Percentiles rank a stretch among this genome's conserved stretches.
Evolutionary conservation across 768 basidiomycete genomes (phyloP).

Genomic region (Hygrocybe coccinea): DNA sequence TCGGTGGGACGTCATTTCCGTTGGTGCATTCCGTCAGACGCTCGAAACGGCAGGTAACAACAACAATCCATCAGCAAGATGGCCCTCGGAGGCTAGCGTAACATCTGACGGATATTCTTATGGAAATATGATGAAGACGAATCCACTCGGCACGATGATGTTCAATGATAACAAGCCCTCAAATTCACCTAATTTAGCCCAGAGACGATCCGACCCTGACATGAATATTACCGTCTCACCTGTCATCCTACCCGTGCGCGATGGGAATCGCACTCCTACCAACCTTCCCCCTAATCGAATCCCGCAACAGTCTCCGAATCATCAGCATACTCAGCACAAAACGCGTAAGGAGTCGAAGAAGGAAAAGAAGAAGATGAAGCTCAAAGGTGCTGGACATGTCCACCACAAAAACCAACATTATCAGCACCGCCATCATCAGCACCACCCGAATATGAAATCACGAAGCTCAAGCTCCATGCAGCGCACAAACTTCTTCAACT

Average conservation of each 20-base stretch:
- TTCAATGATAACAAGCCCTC: conserved; percentile 39
- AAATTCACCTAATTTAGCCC: conserved; percentile 21
- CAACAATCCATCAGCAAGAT: conserved; percentile 21
- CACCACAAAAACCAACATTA: conserved; percentile 43
- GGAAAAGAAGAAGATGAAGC: conserved; percentile 61
- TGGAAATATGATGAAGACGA: conserved; percentile 49
- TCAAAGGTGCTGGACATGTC: conserved; percentile 46
- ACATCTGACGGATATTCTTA: conserved; percentile 34
- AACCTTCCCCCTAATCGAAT: conserved; percentile 29
- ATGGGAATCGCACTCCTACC: conserved; percentile 54
- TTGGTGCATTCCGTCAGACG: conserved; percentile 67
- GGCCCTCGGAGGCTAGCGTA: conserved; percentile 34
- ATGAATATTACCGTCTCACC: conserved; percentile 45
- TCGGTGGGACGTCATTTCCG: conserved; percentile 72
- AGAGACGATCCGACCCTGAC: conserved; percentile 25
- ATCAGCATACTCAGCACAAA: conserved; percentile 34
- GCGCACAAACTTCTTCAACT: conserved; percentile 34
- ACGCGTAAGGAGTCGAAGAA: conserved; percentile 58
- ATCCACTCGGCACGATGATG: conserved; percentile 53
- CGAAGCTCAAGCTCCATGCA: conserved; percentile 54
- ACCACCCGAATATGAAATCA: conserved; percentile 61
- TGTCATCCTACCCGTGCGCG: conserved; percentile 44
- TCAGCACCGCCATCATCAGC: conserved; percentile 52
- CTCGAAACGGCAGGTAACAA: conserved; percentile 32
- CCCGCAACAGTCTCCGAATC: conserved; percentile 31